phyloP scores from a whole-genome alignment of 225 moss, liverwort and hornwort genomes.

The Ulota crispa region DNA sequence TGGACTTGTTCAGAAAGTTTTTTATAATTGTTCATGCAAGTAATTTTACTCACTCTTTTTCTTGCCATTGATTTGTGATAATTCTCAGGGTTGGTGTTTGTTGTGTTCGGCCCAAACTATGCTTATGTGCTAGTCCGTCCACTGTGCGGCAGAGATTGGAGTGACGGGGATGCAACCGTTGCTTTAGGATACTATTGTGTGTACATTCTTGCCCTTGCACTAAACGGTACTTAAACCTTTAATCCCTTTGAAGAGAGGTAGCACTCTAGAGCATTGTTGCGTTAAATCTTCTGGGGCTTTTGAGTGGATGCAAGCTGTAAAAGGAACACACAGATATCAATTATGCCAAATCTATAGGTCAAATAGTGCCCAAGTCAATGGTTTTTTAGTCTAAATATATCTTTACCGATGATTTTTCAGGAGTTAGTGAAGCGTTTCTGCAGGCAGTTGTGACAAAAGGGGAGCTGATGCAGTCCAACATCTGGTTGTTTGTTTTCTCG shows the following conservation, averaged over 20 bases:
- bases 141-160: slow-evolving; percentile 76
- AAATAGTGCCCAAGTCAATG: neutral
- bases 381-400: neutral
- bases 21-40: neutral
- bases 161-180: slow-evolving; percentile 86
- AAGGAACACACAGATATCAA: neutral
- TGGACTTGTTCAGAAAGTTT: slow-evolving; percentile 3
- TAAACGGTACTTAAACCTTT: slow-evolving; percentile 62
- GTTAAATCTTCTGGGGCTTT: neutral
- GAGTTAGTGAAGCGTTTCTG: slow-evolving; percentile 86
- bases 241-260: neutral
- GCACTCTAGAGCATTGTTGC: neutral
- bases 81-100: slow-evolving; percentile 70
- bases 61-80: neutral
- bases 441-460: slow-evolving; percentile 88
- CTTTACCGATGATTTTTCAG: slow-evolving; percentile 39
- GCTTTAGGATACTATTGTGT: slow-evolving; percentile 91
- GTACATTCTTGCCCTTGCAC: slow-evolving; percentile 78
- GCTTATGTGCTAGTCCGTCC: slow-evolving; percentile 82
- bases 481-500: slow-evolving; percentile 76
- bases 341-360: neutral
- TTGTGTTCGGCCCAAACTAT: slow-evolving; percentile 87
- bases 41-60: neutral
- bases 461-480: slow-evolving; percentile 79
- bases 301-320: neutral